Percentiles rank a stretch among this genome's conserved stretches.
Evolutionary conservation across 306 rosid species (phyloP).

Genomic region (Quillaja saponaria): DNA sequence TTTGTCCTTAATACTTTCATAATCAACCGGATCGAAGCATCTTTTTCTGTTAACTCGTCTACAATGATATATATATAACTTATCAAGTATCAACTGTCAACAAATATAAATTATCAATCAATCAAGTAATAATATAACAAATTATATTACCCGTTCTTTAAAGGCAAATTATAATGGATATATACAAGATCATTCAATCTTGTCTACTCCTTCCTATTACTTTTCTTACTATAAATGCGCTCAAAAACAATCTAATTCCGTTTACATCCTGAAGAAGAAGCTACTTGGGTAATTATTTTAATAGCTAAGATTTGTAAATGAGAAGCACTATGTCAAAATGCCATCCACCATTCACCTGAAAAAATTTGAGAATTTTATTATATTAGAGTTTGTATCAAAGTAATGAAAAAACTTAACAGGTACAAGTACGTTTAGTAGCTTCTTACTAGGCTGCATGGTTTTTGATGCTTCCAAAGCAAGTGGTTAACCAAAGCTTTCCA

Average conservation of each 20-base stretch:
- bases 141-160: no score
- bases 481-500: not conserved
- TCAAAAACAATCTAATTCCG: not conserved
- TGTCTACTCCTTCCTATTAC: not conserved
- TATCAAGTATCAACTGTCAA: no score
- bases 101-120: no score
- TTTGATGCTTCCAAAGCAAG: not conserved
- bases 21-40: no score
- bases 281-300: not conserved
- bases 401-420: not conserved
- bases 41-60: no score
- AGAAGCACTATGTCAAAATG: not conserved
- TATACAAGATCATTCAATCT: not conserved
- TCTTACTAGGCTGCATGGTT: not conserved
- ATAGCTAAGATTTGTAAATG: not conserved
- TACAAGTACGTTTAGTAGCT: no score
- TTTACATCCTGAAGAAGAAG: not conserved
- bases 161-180: no score
- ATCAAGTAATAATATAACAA: no score
- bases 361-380: not conserved
- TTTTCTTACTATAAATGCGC: not conserved
- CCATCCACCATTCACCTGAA: not conserved
- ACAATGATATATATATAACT: no score
- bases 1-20: no score
- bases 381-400: not conserved